A percentile compares a stretch with the other conserved stretches of the same genome.
Evolutionary conservation across 257 asterid species (phyloP).

Genomic region (Capsicum chinense): DNA sequence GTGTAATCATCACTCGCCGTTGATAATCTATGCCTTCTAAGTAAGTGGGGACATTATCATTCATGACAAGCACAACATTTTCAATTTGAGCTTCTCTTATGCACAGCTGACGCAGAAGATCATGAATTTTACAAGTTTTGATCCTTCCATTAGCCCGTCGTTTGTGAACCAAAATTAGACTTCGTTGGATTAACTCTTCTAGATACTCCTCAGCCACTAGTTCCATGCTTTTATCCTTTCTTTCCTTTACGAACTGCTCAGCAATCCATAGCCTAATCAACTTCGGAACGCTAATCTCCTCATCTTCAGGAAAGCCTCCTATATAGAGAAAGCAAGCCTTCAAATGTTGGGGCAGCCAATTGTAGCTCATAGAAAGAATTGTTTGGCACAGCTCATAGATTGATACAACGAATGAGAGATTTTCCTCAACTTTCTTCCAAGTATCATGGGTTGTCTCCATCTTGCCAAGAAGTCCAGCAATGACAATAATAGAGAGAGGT

Average conservation of each 20-base stretch:
- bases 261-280: conserved; percentile 22
- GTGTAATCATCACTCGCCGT: not conserved
- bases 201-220: conserved; percentile 21
- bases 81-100: conserved; percentile 5
- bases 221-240: not conserved
- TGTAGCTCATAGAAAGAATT: conserved; percentile 30
- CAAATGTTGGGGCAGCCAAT: conserved; percentile 17
- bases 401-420: not conserved
- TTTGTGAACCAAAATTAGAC: not conserved
- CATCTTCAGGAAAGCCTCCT: conserved; percentile 20
- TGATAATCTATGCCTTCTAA: not conserved
- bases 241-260: conserved; percentile 26
- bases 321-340: conserved; percentile 31
- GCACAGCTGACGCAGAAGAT: conserved; percentile 28
- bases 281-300: not conserved
- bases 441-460: not conserved
- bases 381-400: not conserved
- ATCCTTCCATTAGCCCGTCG: conserved; percentile 7
- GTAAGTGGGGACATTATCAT: not conserved
- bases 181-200: conserved; percentile 25
- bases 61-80: not conserved
- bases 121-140: conserved; percentile 30
- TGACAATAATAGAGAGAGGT: too few relatives aligned
- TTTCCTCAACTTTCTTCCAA: not conserved
- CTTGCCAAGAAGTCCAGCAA: not conserved